phyloP scores from a whole-genome alignment of 345 rosid genomes.

The Corchorus olitorius region DNA sequence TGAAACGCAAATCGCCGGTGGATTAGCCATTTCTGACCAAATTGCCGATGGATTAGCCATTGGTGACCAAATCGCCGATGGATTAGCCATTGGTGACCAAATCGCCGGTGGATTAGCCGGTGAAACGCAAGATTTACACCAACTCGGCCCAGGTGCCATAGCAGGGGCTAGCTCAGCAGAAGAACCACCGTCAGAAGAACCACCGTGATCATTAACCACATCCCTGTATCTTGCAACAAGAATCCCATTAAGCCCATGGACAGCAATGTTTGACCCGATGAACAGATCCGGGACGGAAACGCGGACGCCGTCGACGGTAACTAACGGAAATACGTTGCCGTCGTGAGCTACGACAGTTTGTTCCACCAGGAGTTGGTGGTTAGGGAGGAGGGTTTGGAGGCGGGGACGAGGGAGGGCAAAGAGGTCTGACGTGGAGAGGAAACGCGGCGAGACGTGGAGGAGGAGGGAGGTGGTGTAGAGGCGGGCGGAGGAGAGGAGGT shows the following conservation, averaged over 20 bases:
- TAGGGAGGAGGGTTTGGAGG: slow-evolving; percentile 31
- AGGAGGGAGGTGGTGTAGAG: slow-evolving; percentile 29
- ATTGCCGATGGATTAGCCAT: too few species aligned
- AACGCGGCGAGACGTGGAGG: slow-evolving; percentile 33
- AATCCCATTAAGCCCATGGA: slow-evolving; percentile 43
- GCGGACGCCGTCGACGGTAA: slow-evolving; percentile 27
- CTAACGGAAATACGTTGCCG: slow-evolving; percentile 15
- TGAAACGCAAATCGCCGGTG: too few species aligned
- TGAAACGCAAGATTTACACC: too few species aligned
- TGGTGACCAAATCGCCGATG: too few species aligned
- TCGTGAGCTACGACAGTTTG: slow-evolving; percentile 10
- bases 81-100: too few species aligned
- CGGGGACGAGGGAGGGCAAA: slow-evolving; percentile 12
- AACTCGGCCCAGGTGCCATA: background rate
- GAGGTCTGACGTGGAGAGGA: slow-evolving; percentile 23
- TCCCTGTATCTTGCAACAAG: slow-evolving; percentile 27
- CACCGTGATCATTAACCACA: background rate
- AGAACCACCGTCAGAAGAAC: background rate
- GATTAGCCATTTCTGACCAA: too few species aligned
- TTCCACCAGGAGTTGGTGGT: slow-evolving; percentile 9
- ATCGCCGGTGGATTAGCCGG: too few species aligned
- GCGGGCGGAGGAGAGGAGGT: slow-evolving; percentile 32
- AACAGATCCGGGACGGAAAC: slow-evolving; percentile 37
- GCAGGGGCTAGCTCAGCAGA: background rate
- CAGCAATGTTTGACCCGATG: slow-evolving; percentile 28